These are phyloP conservation scores for Leonotis leonurus DNA, from an alignment of 257 asterid genomes.

Conservation along the genomic window DNA sequence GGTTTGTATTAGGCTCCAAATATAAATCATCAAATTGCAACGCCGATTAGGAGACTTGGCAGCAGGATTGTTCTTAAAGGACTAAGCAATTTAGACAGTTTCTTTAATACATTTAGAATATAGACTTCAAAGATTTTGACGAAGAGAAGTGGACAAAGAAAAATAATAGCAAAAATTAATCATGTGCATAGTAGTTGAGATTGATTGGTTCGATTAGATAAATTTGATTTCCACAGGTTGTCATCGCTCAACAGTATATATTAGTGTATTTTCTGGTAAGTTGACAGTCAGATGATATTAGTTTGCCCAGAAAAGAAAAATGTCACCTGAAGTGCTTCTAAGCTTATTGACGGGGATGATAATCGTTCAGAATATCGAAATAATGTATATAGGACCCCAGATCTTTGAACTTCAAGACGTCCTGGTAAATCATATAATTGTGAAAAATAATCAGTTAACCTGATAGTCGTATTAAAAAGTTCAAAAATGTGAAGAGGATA, in stretches of 20 bases:
- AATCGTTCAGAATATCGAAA: conserved; percentile 50
- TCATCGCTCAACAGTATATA: conserved; percentile 8
- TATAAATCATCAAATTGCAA: neutral
- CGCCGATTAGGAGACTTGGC: neutral
- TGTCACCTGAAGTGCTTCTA: conserved; percentile 90
- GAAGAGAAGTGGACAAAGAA: neutral
- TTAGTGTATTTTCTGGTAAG: neutral
- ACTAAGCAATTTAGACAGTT: no score
- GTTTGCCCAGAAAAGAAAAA: conserved; percentile 11
- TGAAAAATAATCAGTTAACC: conserved; percentile 9
- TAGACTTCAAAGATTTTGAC: neutral
- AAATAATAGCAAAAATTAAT: neutral
- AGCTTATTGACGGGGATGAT: conserved; percentile 48
- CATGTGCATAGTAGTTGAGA: neutral
- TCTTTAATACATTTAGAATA: no score
- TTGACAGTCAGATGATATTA: conserved; percentile 3
- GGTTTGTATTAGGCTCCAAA: neutral
- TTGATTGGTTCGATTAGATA: neutral
- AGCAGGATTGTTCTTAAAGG: neutral
- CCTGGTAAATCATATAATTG: conserved; percentile 43
- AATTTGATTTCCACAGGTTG: neutral
- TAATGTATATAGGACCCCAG: conserved; percentile 54
- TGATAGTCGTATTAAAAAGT: conserved; percentile 1
- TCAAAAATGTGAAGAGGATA: neutral
- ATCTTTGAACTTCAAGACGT: conserved; percentile 37